These are phyloP conservation scores for Alternaria novae-zelandiae DNA, from an alignment of 2,329 filamentous ascomycete species.

Conservation along the genomic window DNA sequence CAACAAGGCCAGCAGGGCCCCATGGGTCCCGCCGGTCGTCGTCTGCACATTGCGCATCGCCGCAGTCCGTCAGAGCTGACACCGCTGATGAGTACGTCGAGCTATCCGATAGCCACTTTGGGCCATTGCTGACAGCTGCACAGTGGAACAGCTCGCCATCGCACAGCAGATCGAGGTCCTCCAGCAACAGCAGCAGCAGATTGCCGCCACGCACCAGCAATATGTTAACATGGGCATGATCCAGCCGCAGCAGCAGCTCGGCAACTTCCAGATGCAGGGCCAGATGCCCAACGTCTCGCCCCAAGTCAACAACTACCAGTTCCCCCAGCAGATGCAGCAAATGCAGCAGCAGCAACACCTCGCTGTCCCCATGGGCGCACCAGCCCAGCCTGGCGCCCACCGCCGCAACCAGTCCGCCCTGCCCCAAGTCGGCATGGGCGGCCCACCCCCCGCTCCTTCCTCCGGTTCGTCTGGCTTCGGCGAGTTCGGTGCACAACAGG, in stretches of 20 bases:
- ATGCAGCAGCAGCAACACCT: constrained; percentile 62
- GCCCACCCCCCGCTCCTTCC: constrained; percentile 86
- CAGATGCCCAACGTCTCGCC: constrained; percentile 79
- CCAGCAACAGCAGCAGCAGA: constrained; percentile 97
- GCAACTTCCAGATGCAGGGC: constrained; percentile 64
- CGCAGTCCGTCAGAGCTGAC: constrained; percentile 97
- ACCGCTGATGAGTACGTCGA: constrained; percentile 92
- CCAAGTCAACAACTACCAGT: constrained; percentile 83
- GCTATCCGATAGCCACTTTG: constrained; percentile 5
- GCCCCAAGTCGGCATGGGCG: constrained; percentile 86
- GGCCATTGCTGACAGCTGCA: constrained; percentile 30
- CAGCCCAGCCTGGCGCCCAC: constrained; percentile 82
- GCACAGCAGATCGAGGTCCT: constrained; percentile 98
- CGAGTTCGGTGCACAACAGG: constrained; percentile 72
- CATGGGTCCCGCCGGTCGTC: constrained; percentile 79
- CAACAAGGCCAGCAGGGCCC: constrained; percentile 62
- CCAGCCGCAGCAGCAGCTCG: constrained; percentile 80
- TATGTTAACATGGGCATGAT: constrained; percentile 98
- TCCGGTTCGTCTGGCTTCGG: constrained; percentile 86
- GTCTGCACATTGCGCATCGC: constrained; percentile 95
- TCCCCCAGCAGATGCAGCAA: constrained; percentile 69
- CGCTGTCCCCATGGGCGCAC: constrained; percentile 75
- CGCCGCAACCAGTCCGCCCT: constrained; percentile 98
- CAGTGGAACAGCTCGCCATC: constrained; percentile 97
- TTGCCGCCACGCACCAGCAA: constrained; percentile 94